Conservation (phyloP, 306 rosid species). For the Astragalus membranaceus region DNA sequence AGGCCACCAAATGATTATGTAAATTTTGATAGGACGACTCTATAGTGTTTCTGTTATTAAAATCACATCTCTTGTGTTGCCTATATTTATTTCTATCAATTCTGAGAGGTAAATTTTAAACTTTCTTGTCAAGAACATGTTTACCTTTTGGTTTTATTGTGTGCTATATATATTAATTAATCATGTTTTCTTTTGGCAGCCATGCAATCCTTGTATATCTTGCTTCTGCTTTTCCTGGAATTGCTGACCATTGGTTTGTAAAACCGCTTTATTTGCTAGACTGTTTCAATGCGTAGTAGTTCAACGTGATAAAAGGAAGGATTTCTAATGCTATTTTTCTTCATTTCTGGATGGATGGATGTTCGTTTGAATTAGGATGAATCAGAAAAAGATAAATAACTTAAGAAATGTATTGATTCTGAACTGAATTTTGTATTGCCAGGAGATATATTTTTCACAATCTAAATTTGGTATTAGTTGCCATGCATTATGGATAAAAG, state of each 20-base stretch:
- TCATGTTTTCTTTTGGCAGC: conserved; percentile 41
- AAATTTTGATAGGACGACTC: too few species aligned
- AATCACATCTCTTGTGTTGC: too few species aligned
- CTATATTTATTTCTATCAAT: too few species aligned
- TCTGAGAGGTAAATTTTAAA: too few species aligned
- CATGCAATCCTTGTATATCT: conserved; percentile 83
- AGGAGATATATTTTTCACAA: background rate
- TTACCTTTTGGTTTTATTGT: background rate
- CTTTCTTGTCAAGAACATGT: too few species aligned
- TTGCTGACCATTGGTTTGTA: conserved; percentile 71
- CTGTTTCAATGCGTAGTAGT: background rate
- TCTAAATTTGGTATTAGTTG: background rate
- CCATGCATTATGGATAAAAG: background rate
- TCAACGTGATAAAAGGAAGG: background rate
- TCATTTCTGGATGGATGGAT: background rate
- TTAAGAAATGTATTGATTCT: background rate
- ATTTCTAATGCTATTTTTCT: background rate
- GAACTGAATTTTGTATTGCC: background rate
- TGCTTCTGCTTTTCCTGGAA: conserved; percentile 75
- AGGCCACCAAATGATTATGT: too few species aligned
- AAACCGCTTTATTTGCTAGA: conserved; percentile 16
- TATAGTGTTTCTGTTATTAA: too few species aligned
- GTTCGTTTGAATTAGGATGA: background rate
- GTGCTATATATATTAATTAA: background rate
- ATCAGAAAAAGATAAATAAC: background rate